These are phyloP conservation scores for Cyanodermella asteris DNA, from an alignment of 2,329 filamentous ascomycete genomes.

Conservation along the genomic window DNA sequence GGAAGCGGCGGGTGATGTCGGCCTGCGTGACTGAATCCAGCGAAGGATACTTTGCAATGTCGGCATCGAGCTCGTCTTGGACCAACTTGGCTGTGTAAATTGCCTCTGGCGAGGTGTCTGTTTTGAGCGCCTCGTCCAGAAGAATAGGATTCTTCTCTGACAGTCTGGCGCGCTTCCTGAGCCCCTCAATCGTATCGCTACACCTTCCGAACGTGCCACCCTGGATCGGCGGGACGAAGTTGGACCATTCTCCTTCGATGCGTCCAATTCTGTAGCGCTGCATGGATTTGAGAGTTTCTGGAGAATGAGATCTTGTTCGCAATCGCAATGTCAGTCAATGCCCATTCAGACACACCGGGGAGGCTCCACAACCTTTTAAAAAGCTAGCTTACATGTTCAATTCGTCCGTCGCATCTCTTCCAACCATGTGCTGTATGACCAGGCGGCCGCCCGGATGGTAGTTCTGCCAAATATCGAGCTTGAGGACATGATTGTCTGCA, in stretches of 20 bases:
- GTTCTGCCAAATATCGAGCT: slow-evolving; percentile 67
- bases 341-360: slow-evolving; percentile 7
- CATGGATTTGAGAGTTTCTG: slow-evolving; percentile 56
- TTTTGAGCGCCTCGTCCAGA: slow-evolving; percentile 24
- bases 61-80: slow-evolving; percentile 50
- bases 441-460: slow-evolving; percentile 88
- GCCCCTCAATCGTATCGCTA: slow-evolving; percentile 13
- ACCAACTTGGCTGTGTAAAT: slow-evolving; percentile 54
- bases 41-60: slow-evolving; percentile 60
- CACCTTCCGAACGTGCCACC: slow-evolving; percentile 52
- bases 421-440: slow-evolving; percentile 81
- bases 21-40: slow-evolving; percentile 54
- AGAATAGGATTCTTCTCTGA: slow-evolving; percentile 34
- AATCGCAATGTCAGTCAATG: too few relatives aligned
- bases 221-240: slow-evolving; percentile 81
- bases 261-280: slow-evolving; percentile 61
- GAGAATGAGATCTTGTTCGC: slow-evolving; percentile 65
- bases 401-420: slow-evolving; percentile 84
- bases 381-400: slow-evolving; percentile 52
- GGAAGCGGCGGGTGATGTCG: slow-evolving; percentile 59
- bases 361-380: background rate
- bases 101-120: slow-evolving; percentile 20
- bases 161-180: slow-evolving; percentile 7
- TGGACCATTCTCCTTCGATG: slow-evolving; percentile 62
- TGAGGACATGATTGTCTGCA: slow-evolving; percentile 58